Conservation (phyloP, 129 eudicot species). For the Helianthus annuus region DNA sequence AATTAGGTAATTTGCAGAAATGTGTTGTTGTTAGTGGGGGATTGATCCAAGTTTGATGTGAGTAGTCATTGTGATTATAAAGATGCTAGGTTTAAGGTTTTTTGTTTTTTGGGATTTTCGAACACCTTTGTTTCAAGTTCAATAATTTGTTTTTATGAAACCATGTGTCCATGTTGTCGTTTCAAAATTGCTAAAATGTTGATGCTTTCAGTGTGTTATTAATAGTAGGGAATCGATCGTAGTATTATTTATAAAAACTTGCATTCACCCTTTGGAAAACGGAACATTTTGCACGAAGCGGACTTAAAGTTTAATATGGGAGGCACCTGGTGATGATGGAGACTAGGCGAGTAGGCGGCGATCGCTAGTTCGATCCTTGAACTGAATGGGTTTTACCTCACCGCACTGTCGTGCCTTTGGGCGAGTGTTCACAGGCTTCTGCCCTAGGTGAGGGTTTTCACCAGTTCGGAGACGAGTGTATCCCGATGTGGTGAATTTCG, state of each 20-base stretch:
- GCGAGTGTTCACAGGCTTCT: too few relatives aligned
- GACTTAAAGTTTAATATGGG: too few relatives aligned
- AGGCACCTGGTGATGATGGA: too few relatives aligned
- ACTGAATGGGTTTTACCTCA: too few relatives aligned
- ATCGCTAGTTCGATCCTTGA: too few relatives aligned
- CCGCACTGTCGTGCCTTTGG: too few relatives aligned
- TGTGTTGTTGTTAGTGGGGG: not conserved
- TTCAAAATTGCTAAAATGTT: not conserved
- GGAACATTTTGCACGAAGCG: not conserved
- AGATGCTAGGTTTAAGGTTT: conserved; percentile 8
- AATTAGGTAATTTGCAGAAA: not conserved
- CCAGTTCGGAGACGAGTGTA: too few relatives aligned
- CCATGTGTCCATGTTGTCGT: not conserved
- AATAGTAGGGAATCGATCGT: too few relatives aligned
- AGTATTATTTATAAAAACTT: not conserved
- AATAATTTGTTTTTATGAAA: not conserved
- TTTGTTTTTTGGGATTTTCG: not conserved
- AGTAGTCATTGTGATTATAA: conserved; percentile 5
- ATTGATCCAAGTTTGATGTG: not conserved
- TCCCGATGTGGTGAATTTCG: too few relatives aligned
- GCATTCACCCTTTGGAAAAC: not conserved
- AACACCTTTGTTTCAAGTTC: not conserved
- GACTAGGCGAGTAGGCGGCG: too few relatives aligned
- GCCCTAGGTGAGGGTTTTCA: too few relatives aligned
- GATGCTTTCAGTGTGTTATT: too few relatives aligned